Base-by-base conservation (phyloP, 2,329 filamentous ascomycete genomes). In the Venturia pyrina region DNA sequence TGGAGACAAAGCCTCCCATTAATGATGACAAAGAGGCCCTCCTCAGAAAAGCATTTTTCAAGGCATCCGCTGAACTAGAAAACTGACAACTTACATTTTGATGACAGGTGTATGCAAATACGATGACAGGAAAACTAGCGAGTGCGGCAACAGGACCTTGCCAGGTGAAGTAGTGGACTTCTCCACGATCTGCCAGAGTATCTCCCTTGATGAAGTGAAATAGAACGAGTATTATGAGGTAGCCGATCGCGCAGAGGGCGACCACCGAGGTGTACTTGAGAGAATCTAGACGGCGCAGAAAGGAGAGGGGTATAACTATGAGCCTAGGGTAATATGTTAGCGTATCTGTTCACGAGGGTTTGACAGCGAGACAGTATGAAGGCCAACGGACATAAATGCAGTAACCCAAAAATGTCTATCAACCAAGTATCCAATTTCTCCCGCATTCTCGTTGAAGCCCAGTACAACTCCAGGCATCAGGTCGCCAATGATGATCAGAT, bases 81-180 rank as follows among this genome's bases (percentile, higher is more conserved):
- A 24, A 46, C 13, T 56, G 43, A 1, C 41, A 28, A 43, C 40
- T 40, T 79, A 95, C 91, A 75, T 99, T 99, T 73, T 99, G 95
- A 77, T 99, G 95, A 75, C 95, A 99, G 1, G 95, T 99, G 75
- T 98, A 99, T n/a, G 93, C 95, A 81, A 99, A 99, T 1, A 99
- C 91, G 66, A 98, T 93, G 64, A 99, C 92, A 0, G 95, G 95
- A 69, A 99, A 86, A 68, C 90, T 93, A 70, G 91, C 91, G 64
- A 99, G 81, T 7, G 89, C 87, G 44, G 89, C 85, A 11, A 96
- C 82, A 3, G 90, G 82, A 8, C 93, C 91, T 56, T 87, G 88
- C 88, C 91, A 96, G 68, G 85, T 80, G 68, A 97, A 82, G 40
- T 91, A 79, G 62, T 89, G 86, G 67, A 99, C 86, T 11, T 88